Evolutionary conservation across 108 stramenopile genomes (phyloP).

Genomic region (Nitzschia sp.): DNA sequence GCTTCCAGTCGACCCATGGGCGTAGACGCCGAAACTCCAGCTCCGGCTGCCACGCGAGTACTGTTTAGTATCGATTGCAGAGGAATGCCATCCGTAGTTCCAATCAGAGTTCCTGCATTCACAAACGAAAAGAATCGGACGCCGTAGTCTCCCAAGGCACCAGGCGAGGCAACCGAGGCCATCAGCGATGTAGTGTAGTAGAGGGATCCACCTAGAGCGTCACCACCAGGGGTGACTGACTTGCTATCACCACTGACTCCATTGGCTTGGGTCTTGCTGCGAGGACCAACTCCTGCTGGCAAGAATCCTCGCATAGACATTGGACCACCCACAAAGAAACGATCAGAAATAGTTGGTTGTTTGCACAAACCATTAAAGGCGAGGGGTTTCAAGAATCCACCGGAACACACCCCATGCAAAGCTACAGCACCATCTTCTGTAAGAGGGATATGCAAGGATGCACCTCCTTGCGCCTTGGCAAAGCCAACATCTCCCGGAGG

Average conservation of each 20-base stretch:
- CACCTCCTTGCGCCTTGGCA: slow-evolving; percentile 60
- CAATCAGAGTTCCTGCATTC: slow-evolving; percentile 70
- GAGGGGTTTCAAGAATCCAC: slow-evolving; percentile 51
- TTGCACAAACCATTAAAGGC: slow-evolving; percentile 62
- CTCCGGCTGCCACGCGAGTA: slow-evolving; percentile 64
- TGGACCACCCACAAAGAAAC: slow-evolving; percentile 83
- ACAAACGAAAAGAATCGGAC: slow-evolving; percentile 74
- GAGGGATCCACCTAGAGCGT: slow-evolving; percentile 75
- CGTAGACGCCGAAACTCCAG: slow-evolving; percentile 66
- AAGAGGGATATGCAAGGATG: slow-evolving; percentile 51
- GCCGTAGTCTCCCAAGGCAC: slow-evolving; percentile 52
- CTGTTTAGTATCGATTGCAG: slow-evolving; percentile 16
- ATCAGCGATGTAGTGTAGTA: slow-evolving; percentile 71
- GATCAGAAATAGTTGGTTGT: slow-evolving; percentile 62
- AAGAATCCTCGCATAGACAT: slow-evolving; percentile 76
- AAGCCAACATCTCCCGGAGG: slow-evolving; percentile 82
- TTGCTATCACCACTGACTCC: slow-evolving; percentile 29
- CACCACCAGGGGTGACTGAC: slow-evolving; percentile 59
- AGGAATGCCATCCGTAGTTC: slow-evolving; percentile 23
- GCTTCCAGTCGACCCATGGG: slow-evolving; percentile 70
- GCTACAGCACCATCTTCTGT: slow-evolving; percentile 35
- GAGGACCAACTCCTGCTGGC: slow-evolving; percentile 79
- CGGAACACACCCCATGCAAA: slow-evolving; percentile 57
- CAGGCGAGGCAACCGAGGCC: slow-evolving; percentile 58
- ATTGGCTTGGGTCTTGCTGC: slow-evolving; percentile 39